These are phyloP conservation scores for Coprinopsis cinerea DNA, from an alignment of 768 basidiomycete genomes.

Conservation along the genomic window DNA sequence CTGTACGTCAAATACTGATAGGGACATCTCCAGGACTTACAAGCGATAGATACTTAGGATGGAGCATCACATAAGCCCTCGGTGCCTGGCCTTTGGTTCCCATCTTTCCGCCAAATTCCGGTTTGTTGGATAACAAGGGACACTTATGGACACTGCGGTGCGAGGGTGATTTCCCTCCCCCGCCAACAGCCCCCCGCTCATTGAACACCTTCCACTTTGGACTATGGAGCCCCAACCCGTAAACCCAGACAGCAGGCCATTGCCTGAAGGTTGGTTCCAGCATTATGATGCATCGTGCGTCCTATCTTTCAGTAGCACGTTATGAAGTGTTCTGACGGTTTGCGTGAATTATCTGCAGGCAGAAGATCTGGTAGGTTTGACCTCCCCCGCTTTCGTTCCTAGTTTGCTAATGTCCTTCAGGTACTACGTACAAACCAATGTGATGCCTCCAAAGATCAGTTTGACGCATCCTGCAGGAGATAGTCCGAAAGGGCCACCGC, in stretches of 20 bases:
- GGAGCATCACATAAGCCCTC: too few relatives aligned
- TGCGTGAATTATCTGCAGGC: not conserved
- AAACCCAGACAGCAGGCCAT: constrained; percentile 20
- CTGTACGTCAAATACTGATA: too few relatives aligned
- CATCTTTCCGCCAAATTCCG: too few relatives aligned
- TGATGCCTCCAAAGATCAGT: constrained; percentile 6
- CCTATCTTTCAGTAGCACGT: not conserved
- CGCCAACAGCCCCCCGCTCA: too few relatives aligned
- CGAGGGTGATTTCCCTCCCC: too few relatives aligned
- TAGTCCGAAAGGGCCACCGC: not conserved
- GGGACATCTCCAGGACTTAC: too few relatives aligned
- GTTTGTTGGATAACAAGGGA: too few relatives aligned
- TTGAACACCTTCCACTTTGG: not conserved
- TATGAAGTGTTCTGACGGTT: not conserved
- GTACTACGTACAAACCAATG: constrained; percentile 9
- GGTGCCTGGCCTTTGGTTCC: too few relatives aligned
- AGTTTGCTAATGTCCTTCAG: not conserved
- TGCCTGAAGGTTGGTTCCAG: constrained; percentile 29
- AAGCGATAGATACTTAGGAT: too few relatives aligned
- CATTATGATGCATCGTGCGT: constrained; percentile 28
- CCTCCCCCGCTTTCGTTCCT: not conserved
- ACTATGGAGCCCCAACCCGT: not conserved
- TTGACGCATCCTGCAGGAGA: not conserved
- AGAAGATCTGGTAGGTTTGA: constrained; percentile 3
- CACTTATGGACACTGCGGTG: too few relatives aligned